phyloP scores from a whole-genome alignment of 1,284 basidiomycete genomes.

The Ceratobasidium theobromae region DNA sequence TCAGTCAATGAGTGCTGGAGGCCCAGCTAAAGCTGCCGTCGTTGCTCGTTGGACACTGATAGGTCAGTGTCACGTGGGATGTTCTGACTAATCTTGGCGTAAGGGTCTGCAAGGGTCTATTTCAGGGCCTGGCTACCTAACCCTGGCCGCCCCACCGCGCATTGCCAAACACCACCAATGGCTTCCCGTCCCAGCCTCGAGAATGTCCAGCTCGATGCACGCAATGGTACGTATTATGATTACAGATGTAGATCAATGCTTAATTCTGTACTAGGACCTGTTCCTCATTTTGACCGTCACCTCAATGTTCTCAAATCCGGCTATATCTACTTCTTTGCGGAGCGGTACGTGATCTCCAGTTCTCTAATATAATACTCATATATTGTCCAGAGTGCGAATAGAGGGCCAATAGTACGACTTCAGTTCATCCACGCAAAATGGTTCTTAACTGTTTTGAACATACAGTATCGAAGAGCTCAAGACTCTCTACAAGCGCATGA shows the following conservation, averaged over 20 bases:
- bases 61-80: background rate
- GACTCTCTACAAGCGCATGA: slow-evolving; percentile 29
- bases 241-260: background rate
- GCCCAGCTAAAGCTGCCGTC: background rate
- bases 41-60: background rate
- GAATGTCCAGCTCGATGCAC: slow-evolving; percentile 17
- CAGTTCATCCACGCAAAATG: background rate
- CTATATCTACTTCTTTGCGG: slow-evolving; percentile 80
- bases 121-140: background rate
- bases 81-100: background rate
- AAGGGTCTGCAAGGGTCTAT: background rate
- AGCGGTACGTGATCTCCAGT: slow-evolving; percentile 58
- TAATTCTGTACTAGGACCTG: slow-evolving; percentile 51
- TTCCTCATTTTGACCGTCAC: slow-evolving; percentile 70
- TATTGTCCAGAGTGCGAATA: slow-evolving; percentile 63
- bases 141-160: slow-evolving; percentile 8
- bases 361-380: slow-evolving; percentile 26
- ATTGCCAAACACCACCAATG: slow-evolving; percentile 14
- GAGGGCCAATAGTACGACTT: slow-evolving; percentile 78
- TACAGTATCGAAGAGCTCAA: slow-evolving; percentile 25
- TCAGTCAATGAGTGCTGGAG: background rate
- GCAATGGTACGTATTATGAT: background rate
- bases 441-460: background rate
- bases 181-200: slow-evolving; percentile 14
- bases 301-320: slow-evolving; percentile 69